Evolutionary conservation across 2,329 filamentous ascomycete genomes (phyloP), one percentile per base, ranked within the genome.

Genomic region (Phaeoacremonium minimum): DNA sequence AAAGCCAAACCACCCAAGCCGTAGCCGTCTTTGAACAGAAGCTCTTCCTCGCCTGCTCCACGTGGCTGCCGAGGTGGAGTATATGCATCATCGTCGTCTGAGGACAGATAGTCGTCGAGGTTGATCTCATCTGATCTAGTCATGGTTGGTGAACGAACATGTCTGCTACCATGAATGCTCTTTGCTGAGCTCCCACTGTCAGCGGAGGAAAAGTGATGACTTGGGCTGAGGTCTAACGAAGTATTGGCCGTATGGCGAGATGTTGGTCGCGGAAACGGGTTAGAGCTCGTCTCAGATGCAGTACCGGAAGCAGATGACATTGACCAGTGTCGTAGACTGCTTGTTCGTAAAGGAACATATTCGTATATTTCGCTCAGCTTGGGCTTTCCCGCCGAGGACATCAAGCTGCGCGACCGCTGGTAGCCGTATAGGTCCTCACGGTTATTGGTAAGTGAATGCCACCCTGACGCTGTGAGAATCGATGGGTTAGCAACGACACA

Each of bases 241-340:
- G 68, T 72, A 18, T 60, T 63, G 7, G 63, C 58, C 0, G 69
- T 71, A 37, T 69, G 64, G 16, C 56, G 59, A 3, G 67, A 71
- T 18, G 57, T 56, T 1, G 66, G 63, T 3, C 63, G 53, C 4
- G 42, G 49, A n/a, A 60, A 62, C 4, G 53, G 52, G 31, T 62
- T 64, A 12, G 66, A 69, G 36, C 61, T 63, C 16, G 54, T 47
- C 33, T 61, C 66, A 4, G 65, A 66, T 12, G 56, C 52, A 3
- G 51, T 60, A 32, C 58, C 61, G 4, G 66, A 65, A 7, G 63
- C 54, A 0, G 66, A 69, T 3, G 64, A 63, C 8, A 64, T 49
- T 5, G 67, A 71, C 55, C 57, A 65, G 14, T 61, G 58, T 4
- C 58, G 56, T 3, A 62, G 40, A 31, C 58, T 64, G 50, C 64